A percentile compares a stretch with the other conserved stretches of the same genome.
Conservation (phyloP, 495 filamentous ascomycete species). For the Aspergillus haitiensis region DNA sequence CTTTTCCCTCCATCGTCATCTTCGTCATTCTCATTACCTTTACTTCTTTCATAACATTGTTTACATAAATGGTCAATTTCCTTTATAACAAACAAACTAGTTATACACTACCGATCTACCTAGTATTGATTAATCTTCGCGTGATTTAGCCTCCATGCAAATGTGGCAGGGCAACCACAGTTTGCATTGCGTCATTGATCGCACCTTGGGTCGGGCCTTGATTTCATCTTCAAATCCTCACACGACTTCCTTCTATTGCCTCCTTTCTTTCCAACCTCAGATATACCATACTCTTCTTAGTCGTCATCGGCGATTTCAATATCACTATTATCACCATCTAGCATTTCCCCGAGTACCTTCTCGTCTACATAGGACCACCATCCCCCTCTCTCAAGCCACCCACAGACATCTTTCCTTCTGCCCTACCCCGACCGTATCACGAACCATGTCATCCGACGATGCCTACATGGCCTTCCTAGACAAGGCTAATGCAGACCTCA, state of each 20-base stretch:
- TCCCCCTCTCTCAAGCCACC: conserved; percentile 17
- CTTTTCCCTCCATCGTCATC: neutral
- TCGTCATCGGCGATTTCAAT: neutral
- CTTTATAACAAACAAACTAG: neutral
- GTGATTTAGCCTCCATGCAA: conserved; percentile 2
- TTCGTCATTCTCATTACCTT: neutral
- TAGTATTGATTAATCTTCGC: neutral
- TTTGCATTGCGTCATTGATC: conserved; percentile 46
- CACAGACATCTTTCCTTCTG: conserved; percentile 2
- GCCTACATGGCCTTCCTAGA: conserved; percentile 79
- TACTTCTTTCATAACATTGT: neutral
- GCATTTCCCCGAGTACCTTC: neutral
- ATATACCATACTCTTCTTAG: too few species aligned
- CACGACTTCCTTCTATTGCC: conserved; percentile 6
- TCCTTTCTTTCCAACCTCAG: neutral
- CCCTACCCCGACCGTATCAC: conserved; percentile 21
- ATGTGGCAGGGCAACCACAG: conserved; percentile 20
- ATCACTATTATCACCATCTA: conserved; percentile 11
- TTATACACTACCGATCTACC: neutral
- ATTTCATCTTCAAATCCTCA: conserved; percentile 18
- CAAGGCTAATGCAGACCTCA: conserved; percentile 74
- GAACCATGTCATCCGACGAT: conserved; percentile 71
- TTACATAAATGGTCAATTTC: neutral
- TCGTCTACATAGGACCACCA: neutral
- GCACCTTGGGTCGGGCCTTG: conserved; percentile 25